Evolutionary conservation across 352 stramenopile species (phyloP).

Genomic region (Phytophthora parvispora): DNA sequence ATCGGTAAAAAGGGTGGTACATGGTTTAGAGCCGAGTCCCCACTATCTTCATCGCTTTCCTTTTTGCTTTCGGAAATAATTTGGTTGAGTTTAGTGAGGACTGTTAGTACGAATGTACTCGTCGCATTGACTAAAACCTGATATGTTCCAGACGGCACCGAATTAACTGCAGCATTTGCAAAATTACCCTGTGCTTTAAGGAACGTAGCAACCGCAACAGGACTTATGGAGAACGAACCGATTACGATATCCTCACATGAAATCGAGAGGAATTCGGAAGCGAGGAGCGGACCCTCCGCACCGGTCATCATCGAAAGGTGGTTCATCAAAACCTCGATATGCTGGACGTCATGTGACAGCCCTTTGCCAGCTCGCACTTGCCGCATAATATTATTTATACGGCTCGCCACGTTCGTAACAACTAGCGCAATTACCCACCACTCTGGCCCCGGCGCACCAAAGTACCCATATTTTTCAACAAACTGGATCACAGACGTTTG

Average conservation of each 20-base stretch:
- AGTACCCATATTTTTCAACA: background rate
- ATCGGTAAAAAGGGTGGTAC: constrained; percentile 23
- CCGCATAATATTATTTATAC: constrained; percentile 6
- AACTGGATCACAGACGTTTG: constrained; percentile 11
- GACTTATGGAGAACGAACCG: constrained; percentile 28
- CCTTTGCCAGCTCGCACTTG: constrained; percentile 16
- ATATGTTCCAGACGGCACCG: constrained; percentile 4
- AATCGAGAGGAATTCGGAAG: constrained; percentile 31
- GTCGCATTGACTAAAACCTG: constrained; percentile 20
- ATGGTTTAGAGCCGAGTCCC: background rate
- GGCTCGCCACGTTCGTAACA: constrained; percentile 17
- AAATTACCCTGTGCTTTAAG: constrained; percentile 32
- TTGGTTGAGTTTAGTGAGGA: constrained; percentile 25
- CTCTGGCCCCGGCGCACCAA: constrained; percentile 8
- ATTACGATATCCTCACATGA: constrained; percentile 36
- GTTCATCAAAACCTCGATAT: constrained; percentile 24
- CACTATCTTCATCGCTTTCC: background rate
- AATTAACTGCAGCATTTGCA: constrained; percentile 11
- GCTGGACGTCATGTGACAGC: constrained; percentile 20
- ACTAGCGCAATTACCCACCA: constrained; percentile 33
- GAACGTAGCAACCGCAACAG: constrained; percentile 18
- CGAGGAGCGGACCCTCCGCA: constrained; percentile 24
- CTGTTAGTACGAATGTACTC: constrained; percentile 31
- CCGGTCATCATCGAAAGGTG: constrained; percentile 30
- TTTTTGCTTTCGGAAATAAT: constrained; percentile 17